These are phyloP conservation scores for Aspergillus carlsbadensis DNA, from an alignment of 495 filamentous ascomycete species.

Conservation along the genomic window DNA sequence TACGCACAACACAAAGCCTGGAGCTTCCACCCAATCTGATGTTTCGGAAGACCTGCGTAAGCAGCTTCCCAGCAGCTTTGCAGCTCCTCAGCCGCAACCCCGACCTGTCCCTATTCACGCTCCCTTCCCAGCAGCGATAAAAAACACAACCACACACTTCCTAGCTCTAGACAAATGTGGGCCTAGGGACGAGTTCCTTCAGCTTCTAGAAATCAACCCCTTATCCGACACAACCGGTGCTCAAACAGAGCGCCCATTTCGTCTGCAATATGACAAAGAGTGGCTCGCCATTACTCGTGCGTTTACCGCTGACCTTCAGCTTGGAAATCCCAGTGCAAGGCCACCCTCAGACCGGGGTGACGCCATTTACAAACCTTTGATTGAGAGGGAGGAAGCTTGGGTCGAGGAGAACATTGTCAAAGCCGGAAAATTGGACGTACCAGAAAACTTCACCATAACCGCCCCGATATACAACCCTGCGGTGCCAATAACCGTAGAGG, in stretches of 20 bases:
- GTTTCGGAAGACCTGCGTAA: conserved; percentile 60
- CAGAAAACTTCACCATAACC: conserved; percentile 71
- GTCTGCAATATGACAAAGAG: conserved; percentile 82
- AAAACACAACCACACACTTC: conserved; percentile 77
- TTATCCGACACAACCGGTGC: conserved; percentile 25
- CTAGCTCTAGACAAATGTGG: conserved; percentile 83
- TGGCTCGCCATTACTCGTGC: conserved; percentile 91
- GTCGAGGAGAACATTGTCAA: conserved; percentile 69
- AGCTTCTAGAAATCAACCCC: conserved; percentile 63
- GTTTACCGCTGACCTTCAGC: conserved; percentile 59
- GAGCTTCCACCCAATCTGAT: conserved; percentile 16
- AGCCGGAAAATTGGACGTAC: conserved; percentile 59
- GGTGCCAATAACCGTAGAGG: conserved; percentile 31
- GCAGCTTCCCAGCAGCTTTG: conserved; percentile 66
- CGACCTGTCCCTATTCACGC: conserved; percentile 36
- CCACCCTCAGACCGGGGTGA: conserved; percentile 60
- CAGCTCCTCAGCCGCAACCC: conserved; percentile 35
- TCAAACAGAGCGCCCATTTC: conserved; percentile 28
- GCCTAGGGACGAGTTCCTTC: conserved; percentile 74
- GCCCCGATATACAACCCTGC: conserved; percentile 65
- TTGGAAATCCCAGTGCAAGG: conserved; percentile 54
- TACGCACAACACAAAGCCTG: not conserved
- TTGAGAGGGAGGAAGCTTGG: conserved; percentile 69
- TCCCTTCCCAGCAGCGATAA: conserved; percentile 51
- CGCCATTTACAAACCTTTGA: conserved; percentile 57